Conservation (phyloP, 441 rosid genomes). For the Erysimum cheiri region DNA sequence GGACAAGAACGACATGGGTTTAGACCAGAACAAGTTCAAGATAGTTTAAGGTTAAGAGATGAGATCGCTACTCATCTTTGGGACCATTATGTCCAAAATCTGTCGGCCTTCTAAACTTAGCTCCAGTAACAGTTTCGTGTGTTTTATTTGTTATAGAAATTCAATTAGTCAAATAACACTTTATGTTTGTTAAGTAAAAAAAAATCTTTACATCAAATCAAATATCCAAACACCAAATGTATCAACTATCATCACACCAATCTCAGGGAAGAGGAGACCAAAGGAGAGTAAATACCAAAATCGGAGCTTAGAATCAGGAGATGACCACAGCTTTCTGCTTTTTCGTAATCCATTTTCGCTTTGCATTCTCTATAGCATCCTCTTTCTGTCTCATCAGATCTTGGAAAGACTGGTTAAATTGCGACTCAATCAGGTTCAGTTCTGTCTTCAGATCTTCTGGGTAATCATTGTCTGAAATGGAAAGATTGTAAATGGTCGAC, state of each 20-base stretch:
- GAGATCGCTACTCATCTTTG: conserved; percentile 72
- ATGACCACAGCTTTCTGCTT: conserved; percentile 36
- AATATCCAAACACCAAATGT: conserved; percentile 39
- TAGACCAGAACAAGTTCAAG: conserved; percentile 34
- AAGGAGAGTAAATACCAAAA: conserved; percentile 24
- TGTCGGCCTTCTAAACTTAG: conserved; percentile 41
- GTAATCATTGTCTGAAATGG: conserved; percentile 47
- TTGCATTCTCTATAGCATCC: conserved; percentile 60
- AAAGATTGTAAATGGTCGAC: conserved; percentile 46
- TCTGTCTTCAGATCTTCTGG: conserved; percentile 57
- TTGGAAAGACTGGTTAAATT: conserved; percentile 58
- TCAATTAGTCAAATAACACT: not conserved
- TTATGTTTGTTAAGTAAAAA: conserved; percentile 30
- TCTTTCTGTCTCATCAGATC: conserved; percentile 60
- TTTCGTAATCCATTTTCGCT: conserved; percentile 59
- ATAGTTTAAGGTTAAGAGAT: conserved; percentile 65
- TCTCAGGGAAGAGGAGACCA: conserved; percentile 1
- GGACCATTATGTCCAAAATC: conserved; percentile 64
- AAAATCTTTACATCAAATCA: conserved; percentile 36
- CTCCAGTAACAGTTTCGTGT: not conserved
- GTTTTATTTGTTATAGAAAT: not conserved
- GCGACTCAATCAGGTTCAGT: conserved; percentile 55
- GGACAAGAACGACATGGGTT: conserved; percentile 34
- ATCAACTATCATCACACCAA: conserved; percentile 17
- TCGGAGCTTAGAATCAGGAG: conserved; percentile 3